A percentile compares a stretch with the other conserved stretches of the same genome.
phyloP scores from a whole-genome alignment of 306 rosid species.

The Aeschynomene evenia region DNA sequence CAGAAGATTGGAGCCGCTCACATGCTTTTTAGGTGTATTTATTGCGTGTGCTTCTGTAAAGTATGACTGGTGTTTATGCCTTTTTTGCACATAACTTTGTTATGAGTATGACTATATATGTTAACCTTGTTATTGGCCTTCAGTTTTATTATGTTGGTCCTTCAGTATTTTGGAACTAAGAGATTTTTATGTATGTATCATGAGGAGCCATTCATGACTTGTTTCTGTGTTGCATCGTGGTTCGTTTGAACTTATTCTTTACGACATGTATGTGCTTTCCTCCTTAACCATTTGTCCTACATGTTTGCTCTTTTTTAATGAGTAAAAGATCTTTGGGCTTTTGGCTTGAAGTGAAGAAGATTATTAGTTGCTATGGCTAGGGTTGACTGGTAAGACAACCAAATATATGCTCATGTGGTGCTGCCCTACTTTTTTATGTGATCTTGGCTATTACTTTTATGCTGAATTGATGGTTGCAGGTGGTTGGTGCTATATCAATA shows the following conservation, averaged over 20 bases:
- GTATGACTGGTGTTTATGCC: conserved; percentile 39
- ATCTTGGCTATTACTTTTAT: neutral
- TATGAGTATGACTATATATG: conserved; percentile 43
- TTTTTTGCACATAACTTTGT: conserved; percentile 47
- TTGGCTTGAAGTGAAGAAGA: conserved; percentile 23
- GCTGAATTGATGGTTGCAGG: conserved; percentile 5
- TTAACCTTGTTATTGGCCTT: conserved; percentile 46
- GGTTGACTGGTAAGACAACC: conserved; percentile 3
- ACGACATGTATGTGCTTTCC: conserved; percentile 9
- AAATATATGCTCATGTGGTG: neutral
- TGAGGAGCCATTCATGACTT: conserved; percentile 31
- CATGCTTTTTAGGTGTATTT: conserved; percentile 56
- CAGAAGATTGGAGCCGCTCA: conserved; percentile 71
- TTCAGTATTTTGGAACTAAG: conserved; percentile 22
- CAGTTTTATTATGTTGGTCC: conserved; percentile 40
- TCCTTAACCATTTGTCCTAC: neutral
- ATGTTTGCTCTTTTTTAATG: conserved; percentile 11
- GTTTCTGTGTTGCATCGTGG: conserved; percentile 20
- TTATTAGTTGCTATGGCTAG: neutral
- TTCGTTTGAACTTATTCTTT: conserved; percentile 16
- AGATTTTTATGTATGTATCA: conserved; percentile 42
- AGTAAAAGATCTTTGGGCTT: conserved; percentile 14
- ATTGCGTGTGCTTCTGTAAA: conserved; percentile 59
- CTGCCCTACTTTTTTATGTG: neutral
- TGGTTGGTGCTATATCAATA: neutral